Conservation (phyloP, 2,329 filamentous ascomycete species). For the Chrysosporium keratinophilum region DNA sequence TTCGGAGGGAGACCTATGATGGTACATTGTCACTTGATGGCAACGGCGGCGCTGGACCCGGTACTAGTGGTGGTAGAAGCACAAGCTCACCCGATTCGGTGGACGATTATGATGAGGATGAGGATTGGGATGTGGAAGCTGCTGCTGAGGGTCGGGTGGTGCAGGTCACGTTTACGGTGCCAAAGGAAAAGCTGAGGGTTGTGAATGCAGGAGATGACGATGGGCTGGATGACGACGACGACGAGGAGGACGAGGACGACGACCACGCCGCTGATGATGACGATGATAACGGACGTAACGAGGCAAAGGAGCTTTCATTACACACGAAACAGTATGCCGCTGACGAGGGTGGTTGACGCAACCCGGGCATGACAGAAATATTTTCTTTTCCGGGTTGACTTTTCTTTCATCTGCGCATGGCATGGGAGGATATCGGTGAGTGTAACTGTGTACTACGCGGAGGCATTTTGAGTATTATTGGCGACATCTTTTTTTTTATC, state of each 20-base stretch:
- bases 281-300: conserved; percentile 1
- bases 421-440: neutral
- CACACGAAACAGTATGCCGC: neutral
- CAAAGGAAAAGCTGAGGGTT: conserved; percentile 73
- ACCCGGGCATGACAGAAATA: neutral
- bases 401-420: conserved; percentile 5
- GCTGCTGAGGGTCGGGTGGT: conserved; percentile 61
- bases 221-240: conserved; percentile 22
- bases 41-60: neutral
- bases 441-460: conserved; percentile 1
- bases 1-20: conserved; percentile 10
- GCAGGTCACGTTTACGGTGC: conserved; percentile 88
- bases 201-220: conserved; percentile 59
- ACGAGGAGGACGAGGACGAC: conserved; percentile 7
- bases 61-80: conserved; percentile 7
- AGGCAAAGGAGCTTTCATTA: neutral
- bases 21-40: conserved; percentile 5
- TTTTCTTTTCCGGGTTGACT: neutral
- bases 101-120: conserved; percentile 26
- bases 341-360: neutral
- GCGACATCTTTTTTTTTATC: neutral
- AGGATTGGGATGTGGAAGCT: conserved; percentile 66
- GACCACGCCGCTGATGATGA: conserved; percentile 7
- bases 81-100: conserved; percentile 8
- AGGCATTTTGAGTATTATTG: conserved; percentile 1